A percentile compares a stretch with the other conserved stretches of the same genome.
Evolutionary conservation across 2,329 filamentous ascomycete genomes (phyloP).

Genomic region (Pseudogymnoascus sp.): DNA sequence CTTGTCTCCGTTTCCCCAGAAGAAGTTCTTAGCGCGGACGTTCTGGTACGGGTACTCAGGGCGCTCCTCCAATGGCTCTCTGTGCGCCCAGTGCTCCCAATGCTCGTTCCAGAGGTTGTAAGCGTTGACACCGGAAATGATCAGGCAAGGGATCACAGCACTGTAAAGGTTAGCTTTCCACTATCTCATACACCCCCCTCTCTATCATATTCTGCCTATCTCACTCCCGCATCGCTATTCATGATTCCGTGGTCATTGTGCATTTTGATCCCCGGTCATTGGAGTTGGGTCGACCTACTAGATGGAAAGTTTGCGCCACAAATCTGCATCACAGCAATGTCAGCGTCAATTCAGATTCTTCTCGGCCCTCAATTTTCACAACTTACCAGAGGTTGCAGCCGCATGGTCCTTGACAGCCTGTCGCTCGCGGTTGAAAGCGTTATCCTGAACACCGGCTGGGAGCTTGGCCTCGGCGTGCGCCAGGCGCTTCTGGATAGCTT

Average conservation of each 20-base stretch:
- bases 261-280: constrained; percentile 10
- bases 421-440: constrained; percentile 89
- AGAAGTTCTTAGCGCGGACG: constrained; percentile 92
- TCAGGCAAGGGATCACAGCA: constrained; percentile 64
- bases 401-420: constrained; percentile 87
- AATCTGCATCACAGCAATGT: constrained; percentile 48
- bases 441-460: constrained; percentile 59
- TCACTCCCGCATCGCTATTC: not conserved
- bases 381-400: constrained; percentile 71
- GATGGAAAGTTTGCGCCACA: constrained; percentile 93
- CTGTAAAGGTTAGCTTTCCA: constrained; percentile 39
- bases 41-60: constrained; percentile 96
- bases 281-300: constrained; percentile 59
- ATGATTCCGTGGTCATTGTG: not conserved
- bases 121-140: constrained; percentile 70
- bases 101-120: constrained; percentile 91
- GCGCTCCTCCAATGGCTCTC: constrained; percentile 82
- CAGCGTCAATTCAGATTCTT: constrained; percentile 23
- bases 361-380: not conserved
- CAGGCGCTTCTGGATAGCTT: constrained; percentile 60
- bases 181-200: not conserved
- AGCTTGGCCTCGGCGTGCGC: constrained; percentile 46
- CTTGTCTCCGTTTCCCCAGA: constrained; percentile 95
- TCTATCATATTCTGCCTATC: not conserved
- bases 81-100: constrained; percentile 90